phyloP scores from a whole-genome alignment of 2,329 filamentous ascomycete genomes.

The Alternaria sp. region DNA sequence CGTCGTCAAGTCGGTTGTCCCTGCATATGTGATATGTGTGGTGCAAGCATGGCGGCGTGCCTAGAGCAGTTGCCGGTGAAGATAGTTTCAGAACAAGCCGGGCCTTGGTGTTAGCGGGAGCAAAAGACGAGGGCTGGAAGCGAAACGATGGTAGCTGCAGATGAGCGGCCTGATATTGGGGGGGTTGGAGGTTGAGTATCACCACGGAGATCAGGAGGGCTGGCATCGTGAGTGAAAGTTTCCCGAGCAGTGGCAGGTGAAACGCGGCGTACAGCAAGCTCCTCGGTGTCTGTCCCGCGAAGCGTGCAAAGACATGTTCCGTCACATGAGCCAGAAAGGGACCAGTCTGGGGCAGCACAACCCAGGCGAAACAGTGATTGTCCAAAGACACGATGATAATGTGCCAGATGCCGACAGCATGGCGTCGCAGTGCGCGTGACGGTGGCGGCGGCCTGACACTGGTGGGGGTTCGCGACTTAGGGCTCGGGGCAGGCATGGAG shows the following conservation, averaged over 20 bases:
- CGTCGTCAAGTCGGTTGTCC: slow-evolving; percentile 11
- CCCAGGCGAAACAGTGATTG: slow-evolving; percentile 34
- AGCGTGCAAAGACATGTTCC: slow-evolving; percentile 30
- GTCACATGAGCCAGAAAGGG: slow-evolving; percentile 24
- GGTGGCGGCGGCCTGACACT: slow-evolving; percentile 24
- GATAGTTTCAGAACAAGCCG: slow-evolving; percentile 26
- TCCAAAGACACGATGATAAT: slow-evolving; percentile 25
- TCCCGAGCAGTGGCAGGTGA: slow-evolving; percentile 12
- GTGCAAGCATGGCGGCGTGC: slow-evolving; percentile 9
- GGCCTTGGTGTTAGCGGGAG: slow-evolving; percentile 28
- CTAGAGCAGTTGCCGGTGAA: slow-evolving; percentile 19
- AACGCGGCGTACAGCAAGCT: slow-evolving; percentile 27
- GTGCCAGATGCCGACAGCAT: slow-evolving; percentile 26
- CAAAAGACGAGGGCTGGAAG: slow-evolving; percentile 29
- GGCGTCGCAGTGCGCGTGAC: slow-evolving; percentile 9
- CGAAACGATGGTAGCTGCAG: slow-evolving; percentile 24
- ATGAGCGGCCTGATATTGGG: slow-evolving; percentile 5
- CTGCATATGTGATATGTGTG: slow-evolving; percentile 15
- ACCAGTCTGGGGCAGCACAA: slow-evolving; percentile 31
- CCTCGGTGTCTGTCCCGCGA: slow-evolving; percentile 27
- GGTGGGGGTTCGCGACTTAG: slow-evolving; percentile 21
- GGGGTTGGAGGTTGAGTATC: slow-evolving; percentile 6
- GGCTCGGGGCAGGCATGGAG: slow-evolving; percentile 12
- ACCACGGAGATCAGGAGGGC: slow-evolving; percentile 14
- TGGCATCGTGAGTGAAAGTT: slow-evolving; percentile 18